Base-by-base conservation (phyloP, 2,329 filamentous ascomycete species). In the Ceratocystis smalleyi region DNA sequence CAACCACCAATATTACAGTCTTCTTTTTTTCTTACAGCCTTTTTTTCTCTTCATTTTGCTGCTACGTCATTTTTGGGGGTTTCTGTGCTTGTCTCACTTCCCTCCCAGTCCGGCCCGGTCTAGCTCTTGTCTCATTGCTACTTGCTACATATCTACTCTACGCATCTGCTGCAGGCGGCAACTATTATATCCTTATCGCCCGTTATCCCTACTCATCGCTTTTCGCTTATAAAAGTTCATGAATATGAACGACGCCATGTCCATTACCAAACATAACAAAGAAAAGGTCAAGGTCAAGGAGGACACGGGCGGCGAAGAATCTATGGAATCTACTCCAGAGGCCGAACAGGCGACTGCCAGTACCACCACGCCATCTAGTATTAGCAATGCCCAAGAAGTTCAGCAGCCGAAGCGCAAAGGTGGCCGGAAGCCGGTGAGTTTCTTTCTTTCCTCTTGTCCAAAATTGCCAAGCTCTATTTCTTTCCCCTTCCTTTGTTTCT, bases 351-450 rank as follows among this genome's bases (percentile, higher is more conserved):
- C 70, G 65, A 68, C 68, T 61, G 71, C 74, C 61, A 70, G 74
- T 64, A 59, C 45, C 27, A 61, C 55, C 7, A 66, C 62, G n/a
- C 59, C 62, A 47, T 27, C 51, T 7, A 62, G 59, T 47, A 35
- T 40, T 8, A 62, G 35, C 49, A 64, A 64, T 71, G 73, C 65
- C 68, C 80, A 80, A 69, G 81, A 84, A 70, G 75, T 74, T 69
- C 81, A 82, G 72, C 83, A 84, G 68, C 91, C 91, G 73, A 99
- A 99, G 81, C 85, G 94, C 72, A 99, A 99, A 79, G 94, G 94
- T 72, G 94, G 94, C 67, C 86, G 94, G 72, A 99, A 97, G 79
- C 94, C 94, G 72, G 94, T 97, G 85, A 75, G 81, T 96, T 84
- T 75, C 51, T 49, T 54, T 61, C 63, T 24, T 61, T 45, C 65